Base-by-base conservation (phyloP, 2,329 filamentous ascomycete genomes). In the Pleomassaria siparia region DNA sequence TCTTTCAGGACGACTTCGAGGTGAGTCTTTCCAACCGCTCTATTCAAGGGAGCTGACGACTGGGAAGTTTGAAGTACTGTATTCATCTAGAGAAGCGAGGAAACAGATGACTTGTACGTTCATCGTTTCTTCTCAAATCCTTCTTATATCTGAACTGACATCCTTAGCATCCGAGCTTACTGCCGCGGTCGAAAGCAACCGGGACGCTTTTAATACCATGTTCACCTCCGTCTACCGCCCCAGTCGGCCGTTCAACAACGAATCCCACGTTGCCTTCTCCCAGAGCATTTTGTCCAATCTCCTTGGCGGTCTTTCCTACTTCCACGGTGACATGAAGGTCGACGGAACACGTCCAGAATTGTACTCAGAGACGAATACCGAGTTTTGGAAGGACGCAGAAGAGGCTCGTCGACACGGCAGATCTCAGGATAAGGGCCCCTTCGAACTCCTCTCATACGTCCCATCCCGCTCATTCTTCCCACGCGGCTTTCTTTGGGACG, bases 401-500 rank as follows among this genome's bases (percentile, higher is more conserved):
- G 84, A 86, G 60, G 91, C 91, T 3, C 81, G 89, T 49, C 81
- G 78, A 12, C 82, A 85, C 49, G 83, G 81, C 35, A 75, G 84
- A 55, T 84, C 89, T 57, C 78, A 83, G 50, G 73, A 85, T 1
- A 90, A 91, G 64, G 89, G 89, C 0, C 89, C 91, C 1, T 88
- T 86, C 50, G 89, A 95, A 66, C 81, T 97, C 4, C 95, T 91
- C 66, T 92, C 91, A 6, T 88, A 86, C 58, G 85, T 96, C 43
- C 92, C 92, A 0, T 96, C 91, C 8, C 81, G 94, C 7, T 88
- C 92, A 0, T 95, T 95, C 74, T 97, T 97, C 73, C 92, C 94
- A 2, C 82, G 94, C 52, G 92, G 92, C 0, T 97, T 97, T 67
- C 78, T 97, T 3, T 97, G 94, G 92, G 94, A 97, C 62, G 92